These are phyloP conservation scores for Trichosporon coremiiforme DNA, from an alignment of 1,284 basidiomycete species.

Conservation along the genomic window DNA sequence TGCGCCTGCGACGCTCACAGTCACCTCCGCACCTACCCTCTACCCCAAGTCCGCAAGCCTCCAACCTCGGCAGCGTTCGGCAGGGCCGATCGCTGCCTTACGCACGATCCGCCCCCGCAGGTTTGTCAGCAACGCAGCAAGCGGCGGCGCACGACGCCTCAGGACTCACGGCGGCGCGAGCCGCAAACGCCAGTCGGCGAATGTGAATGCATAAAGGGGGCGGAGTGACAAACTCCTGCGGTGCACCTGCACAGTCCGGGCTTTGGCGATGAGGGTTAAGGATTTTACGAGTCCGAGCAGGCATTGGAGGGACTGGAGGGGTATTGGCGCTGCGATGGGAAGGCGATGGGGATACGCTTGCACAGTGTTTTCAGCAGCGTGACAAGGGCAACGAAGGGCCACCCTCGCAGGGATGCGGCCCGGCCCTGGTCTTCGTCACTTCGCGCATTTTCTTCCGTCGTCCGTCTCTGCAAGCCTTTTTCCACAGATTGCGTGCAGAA, in stretches of 20 bases:
- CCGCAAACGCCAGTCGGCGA: not conserved
- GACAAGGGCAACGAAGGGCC: constrained; percentile 1
- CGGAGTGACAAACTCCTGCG: not conserved
- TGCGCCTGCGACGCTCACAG: too few relatives aligned
- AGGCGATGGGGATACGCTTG: constrained; percentile 8
- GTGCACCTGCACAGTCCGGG: not conserved
- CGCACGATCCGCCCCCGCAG: not conserved
- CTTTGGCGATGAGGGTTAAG: not conserved
- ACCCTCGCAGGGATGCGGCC: not conserved
- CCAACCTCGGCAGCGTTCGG: too few relatives aligned
- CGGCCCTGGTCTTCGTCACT: not conserved
- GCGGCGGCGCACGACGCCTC: too few relatives aligned
- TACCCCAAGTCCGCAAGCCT: too few relatives aligned
- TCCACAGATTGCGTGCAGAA: not conserved
- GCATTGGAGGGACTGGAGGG: not conserved
- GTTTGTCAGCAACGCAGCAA: not conserved
- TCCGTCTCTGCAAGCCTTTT: not conserved
- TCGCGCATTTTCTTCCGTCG: not conserved
- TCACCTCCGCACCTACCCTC: too few relatives aligned
- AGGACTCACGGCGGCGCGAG: too few relatives aligned
- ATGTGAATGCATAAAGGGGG: not conserved
- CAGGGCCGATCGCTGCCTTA: not conserved
- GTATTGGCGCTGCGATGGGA: not conserved
- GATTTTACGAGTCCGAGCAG: not conserved
- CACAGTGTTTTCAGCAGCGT: constrained; percentile 3